phyloP scores from a whole-genome alignment of 768 basidiomycete genomes.

The Macrolepiota dolichaula region DNA sequence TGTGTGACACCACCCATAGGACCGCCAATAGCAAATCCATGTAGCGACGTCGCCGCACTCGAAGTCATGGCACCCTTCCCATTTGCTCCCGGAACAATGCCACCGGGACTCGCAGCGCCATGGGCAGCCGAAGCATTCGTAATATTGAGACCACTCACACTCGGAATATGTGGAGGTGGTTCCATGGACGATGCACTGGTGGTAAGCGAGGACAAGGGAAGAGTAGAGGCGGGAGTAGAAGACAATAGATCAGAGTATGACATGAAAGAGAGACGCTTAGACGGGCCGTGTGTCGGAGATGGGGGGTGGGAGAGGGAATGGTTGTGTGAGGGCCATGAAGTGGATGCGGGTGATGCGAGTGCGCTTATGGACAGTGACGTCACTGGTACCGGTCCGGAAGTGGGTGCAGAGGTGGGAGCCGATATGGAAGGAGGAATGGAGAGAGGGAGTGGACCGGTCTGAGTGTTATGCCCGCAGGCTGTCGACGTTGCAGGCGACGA shows the following conservation, averaged over 20 bases:
- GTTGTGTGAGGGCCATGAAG: slow-evolving; percentile 12
- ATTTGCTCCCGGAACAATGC: slow-evolving; percentile 8
- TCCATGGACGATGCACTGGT: slow-evolving; percentile 51
- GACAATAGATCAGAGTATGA: slow-evolving; percentile 84
- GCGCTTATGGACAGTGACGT: not conserved
- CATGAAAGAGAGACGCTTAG: slow-evolving; percentile 84
- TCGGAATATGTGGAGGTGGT: slow-evolving; percentile 73
- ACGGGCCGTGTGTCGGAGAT: slow-evolving; percentile 43
- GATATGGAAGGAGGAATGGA: not conserved
- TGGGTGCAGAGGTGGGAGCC: not conserved
- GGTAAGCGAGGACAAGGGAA: slow-evolving; percentile 72
- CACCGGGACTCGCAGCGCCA: slow-evolving; percentile 8
- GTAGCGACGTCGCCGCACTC: not conserved
- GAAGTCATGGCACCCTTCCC: not conserved
- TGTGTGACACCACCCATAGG: slow-evolving; percentile 25
- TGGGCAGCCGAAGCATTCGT: slow-evolving; percentile 6
- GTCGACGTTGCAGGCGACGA: slow-evolving; percentile 18
- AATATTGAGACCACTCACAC: slow-evolving; percentile 44
- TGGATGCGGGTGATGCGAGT: slow-evolving; percentile 15
- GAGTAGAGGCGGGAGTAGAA: slow-evolving; percentile 68
- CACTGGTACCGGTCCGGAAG: slow-evolving; percentile 3
- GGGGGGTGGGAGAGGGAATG: slow-evolving; percentile 25
- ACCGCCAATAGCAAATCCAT: slow-evolving; percentile 1
- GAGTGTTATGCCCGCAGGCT: slow-evolving; percentile 8
- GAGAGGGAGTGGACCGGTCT: too few species aligned